Percentiles rank a stretch among this genome's conserved stretches.
These are phyloP conservation scores for Teunomyces lycoperdinae DNA, from an alignment of 805 yeast species.

Conservation along the genomic window DNA sequence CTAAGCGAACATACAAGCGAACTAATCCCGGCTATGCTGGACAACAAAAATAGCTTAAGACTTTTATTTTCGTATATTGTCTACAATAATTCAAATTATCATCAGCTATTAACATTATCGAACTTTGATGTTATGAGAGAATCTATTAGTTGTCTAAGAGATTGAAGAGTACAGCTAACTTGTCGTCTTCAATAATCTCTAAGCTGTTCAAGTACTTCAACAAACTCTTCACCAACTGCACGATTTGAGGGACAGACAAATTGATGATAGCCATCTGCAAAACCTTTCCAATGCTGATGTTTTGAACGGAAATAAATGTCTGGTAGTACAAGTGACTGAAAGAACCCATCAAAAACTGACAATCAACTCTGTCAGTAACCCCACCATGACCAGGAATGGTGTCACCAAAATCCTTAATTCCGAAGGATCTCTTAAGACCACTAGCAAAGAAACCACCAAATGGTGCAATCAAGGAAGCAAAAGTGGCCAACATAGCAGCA, in stretches of 20 bases:
- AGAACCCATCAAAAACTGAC: constrained; percentile 97
- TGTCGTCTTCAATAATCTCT: constrained; percentile 26
- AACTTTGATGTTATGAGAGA: neutral
- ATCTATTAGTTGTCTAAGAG: constrained; percentile 23
- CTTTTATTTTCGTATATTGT: neutral
- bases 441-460: constrained; percentile 98
- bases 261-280: constrained; percentile 75
- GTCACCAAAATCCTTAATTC: constrained; percentile 95
- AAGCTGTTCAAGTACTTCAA: constrained; percentile 48
- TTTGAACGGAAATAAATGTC: constrained; percentile 76
- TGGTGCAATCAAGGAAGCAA: constrained; percentile 96
- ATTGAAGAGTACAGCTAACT: constrained; percentile 24
- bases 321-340: constrained; percentile 90
- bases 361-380: constrained; percentile 94
- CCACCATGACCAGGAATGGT: constrained; percentile 99
- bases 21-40: neutral
- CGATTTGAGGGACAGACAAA: constrained; percentile 61
- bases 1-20: neutral
- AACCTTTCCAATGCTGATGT: constrained; percentile 69
- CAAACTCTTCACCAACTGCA: constrained; percentile 59
- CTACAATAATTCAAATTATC: neutral
- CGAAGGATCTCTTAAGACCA: constrained; percentile 95
- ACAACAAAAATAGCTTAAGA: too few relatives aligned
- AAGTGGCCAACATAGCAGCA: constrained; percentile 79
- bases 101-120: neutral